These are phyloP conservation scores for Aureobasidium zeae DNA, from an alignment of 2,329 filamentous ascomycete genomes.

Conservation along the genomic window DNA sequence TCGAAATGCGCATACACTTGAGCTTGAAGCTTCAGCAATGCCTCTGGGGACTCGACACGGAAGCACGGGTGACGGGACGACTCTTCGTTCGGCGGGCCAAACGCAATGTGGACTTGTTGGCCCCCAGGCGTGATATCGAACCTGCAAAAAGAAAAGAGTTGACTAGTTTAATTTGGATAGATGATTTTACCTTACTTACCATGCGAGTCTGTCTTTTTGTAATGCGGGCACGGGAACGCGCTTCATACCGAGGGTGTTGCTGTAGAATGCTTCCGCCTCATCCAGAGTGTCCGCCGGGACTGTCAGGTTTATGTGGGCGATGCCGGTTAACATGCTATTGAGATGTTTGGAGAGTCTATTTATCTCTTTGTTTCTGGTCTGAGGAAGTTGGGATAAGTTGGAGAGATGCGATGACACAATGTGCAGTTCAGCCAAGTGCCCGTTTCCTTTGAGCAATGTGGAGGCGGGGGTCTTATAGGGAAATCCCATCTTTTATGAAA, in stretches of 20 bases:
- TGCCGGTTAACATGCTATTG: conserved; percentile 40
- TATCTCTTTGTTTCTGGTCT: too few relatives aligned
- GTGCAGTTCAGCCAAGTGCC: too few relatives aligned
- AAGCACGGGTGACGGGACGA: conserved; percentile 52
- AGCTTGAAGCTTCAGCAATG: conserved; percentile 40
- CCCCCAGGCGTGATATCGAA: conserved; percentile 46
- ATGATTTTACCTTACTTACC: conserved; percentile 32
- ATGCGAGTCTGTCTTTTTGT: conserved; percentile 45
- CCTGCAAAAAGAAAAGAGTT: conserved; percentile 21
- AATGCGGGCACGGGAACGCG: conserved; percentile 44
- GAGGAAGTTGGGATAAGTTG: too few relatives aligned
- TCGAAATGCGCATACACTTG: conserved; percentile 45
- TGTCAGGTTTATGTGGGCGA: conserved; percentile 52
- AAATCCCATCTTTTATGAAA: too few relatives aligned
- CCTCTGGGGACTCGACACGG: conserved; percentile 39
- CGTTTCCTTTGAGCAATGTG: too few relatives aligned
- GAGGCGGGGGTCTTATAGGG: too few relatives aligned
- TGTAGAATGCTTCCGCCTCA: conserved; percentile 47
- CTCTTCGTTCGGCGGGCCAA: conserved; percentile 18
- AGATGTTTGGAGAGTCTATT: too few relatives aligned
- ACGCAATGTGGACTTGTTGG: conserved; percentile 15
- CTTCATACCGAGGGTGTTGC: conserved; percentile 46
- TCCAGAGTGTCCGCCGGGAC: conserved; percentile 46
- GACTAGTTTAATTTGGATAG: neutral
- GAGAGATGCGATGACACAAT: too few relatives aligned